A percentile compares a stretch with the other conserved stretches of the same genome.
These are phyloP conservation scores for Pulicaria dysenterica DNA, from an alignment of 129 eudicot species.

Conservation along the genomic window DNA sequence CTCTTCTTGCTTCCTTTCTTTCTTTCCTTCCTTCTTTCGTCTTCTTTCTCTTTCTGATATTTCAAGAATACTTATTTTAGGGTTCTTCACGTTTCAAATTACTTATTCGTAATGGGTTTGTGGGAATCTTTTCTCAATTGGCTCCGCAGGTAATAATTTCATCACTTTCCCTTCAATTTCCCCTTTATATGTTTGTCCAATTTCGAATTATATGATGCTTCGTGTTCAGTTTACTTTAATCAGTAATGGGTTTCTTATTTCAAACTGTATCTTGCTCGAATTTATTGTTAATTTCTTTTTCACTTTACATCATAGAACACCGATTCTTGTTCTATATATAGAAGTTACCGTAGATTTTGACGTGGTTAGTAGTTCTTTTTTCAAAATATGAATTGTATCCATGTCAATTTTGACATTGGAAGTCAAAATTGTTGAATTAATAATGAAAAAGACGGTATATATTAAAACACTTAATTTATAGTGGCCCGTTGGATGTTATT, in stretches of 20 bases:
- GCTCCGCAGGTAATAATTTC: slow-evolving; percentile 61
- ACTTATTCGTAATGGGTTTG: slow-evolving; percentile 53
- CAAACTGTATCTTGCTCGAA: slow-evolving; percentile 7
- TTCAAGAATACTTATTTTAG: slow-evolving; percentile 32
- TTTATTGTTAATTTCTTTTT: neutral
- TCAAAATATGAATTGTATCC: neutral
- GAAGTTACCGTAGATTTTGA: neutral
- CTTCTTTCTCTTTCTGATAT: slow-evolving; percentile 29
- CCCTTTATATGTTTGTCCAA: neutral
- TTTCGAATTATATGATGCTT: neutral
- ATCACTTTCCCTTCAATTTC: neutral
- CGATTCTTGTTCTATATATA: slow-evolving; percentile 1
- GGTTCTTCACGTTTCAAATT: slow-evolving; percentile 15
- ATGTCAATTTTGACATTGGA: neutral
- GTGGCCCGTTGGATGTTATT: neutral
- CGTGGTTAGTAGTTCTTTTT: neutral
- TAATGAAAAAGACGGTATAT: neutral
- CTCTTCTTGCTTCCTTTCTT: slow-evolving; percentile 4
- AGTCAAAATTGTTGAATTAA: slow-evolving; percentile 20
- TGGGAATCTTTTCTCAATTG: slow-evolving; percentile 84
- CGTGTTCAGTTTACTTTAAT: neutral
- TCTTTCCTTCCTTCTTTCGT: no score
- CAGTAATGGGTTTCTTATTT: neutral
- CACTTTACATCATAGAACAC: neutral
- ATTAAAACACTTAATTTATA: neutral